Evolutionary conservation across 164 flowering plant genomes (phyloP), one percentile per base, ranked within the genome.

Genomic region (Umbellularia californica): DNA sequence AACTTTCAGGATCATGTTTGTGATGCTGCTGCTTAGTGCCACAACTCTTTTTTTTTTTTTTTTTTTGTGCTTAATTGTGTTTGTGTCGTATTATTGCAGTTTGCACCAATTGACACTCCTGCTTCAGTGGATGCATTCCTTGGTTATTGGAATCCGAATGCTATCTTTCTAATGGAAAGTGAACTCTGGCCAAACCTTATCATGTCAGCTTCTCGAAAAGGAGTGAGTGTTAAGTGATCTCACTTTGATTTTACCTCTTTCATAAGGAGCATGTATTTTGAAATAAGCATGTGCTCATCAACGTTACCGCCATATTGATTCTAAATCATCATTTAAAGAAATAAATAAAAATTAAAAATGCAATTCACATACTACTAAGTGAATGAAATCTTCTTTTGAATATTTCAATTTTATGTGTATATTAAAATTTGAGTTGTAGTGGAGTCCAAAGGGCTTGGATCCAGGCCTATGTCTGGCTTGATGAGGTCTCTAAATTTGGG

Each of bases 121-220:
- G 33, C 77, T 41, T 84, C 89, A 2, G 77, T 93, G 78, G 88
- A 90, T 79, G 75, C 91, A 74, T 95, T 95, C 81, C 90, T 95
- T 74, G 74, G 78, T 2, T 82, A 88, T 71, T 95, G 99, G 99
- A 91, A 88, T 70, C 99, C 99, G n/a, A 81, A 68, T 83, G 98
- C 89, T 3, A 81, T 92, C 22, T 50, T 95, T 47, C 78, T 95
- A 23, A 81, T 95, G 79, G 99, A 95, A 84, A 88, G 87, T 82
- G 99, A 95, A 81, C 83, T 95, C 28, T 95, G 99, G 99, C 99
- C 99, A 75, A 95, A 95, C 82, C 92, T 95, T 76, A 80, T 95
- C 66, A 76, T 95, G 84, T 76, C 85, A 81, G 93, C 97, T 65
- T 86, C 97, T 25, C 77, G 75, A 74, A 80, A 81, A 75, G 90